phyloP scores from a whole-genome alignment of 805 yeast species.

The Jamesozyma lodderae region DNA sequence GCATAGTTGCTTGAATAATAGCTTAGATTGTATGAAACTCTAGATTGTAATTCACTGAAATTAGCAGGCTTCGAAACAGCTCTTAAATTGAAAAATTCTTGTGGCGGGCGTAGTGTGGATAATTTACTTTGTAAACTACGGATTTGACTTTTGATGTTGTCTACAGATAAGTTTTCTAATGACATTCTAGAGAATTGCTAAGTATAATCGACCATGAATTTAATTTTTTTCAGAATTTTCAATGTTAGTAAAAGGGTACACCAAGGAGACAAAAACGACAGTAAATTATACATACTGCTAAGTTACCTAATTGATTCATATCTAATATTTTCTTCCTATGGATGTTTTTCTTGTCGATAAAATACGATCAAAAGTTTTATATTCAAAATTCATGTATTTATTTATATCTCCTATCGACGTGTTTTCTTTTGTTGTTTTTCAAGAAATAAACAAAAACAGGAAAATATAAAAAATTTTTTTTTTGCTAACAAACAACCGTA shows the following conservation, averaged over 20 bases:
- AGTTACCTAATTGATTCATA: conserved; percentile 10
- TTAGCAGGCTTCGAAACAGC: conserved; percentile 85
- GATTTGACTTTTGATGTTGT: conserved; percentile 36
- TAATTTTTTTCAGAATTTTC: background rate
- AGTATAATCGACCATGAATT: no score
- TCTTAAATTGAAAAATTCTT: conserved; percentile 87
- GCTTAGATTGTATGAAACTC: conserved; percentile 78
- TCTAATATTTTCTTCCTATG: background rate
- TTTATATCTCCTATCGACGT: no score
- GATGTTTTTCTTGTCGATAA: no score
- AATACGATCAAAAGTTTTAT: no score
- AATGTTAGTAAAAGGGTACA: background rate
- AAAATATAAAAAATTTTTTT: no score
- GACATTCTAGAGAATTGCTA: conserved; percentile 27
- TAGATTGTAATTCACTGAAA: conserved; percentile 79
- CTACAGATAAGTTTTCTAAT: conserved; percentile 24
- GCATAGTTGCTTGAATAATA: conserved; percentile 84
- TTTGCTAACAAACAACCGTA: no score
- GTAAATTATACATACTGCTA: conserved; percentile 6
- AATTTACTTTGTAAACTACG: conserved; percentile 51
- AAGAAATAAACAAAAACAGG: no score
- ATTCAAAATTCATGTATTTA: no score
- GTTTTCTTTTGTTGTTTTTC: no score
- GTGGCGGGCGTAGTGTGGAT: conserved; percentile 74
- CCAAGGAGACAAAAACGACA: background rate